phyloP scores from a whole-genome alignment of 495 filamentous ascomycete genomes.

The Penicillium macrosclerotiorum region DNA sequence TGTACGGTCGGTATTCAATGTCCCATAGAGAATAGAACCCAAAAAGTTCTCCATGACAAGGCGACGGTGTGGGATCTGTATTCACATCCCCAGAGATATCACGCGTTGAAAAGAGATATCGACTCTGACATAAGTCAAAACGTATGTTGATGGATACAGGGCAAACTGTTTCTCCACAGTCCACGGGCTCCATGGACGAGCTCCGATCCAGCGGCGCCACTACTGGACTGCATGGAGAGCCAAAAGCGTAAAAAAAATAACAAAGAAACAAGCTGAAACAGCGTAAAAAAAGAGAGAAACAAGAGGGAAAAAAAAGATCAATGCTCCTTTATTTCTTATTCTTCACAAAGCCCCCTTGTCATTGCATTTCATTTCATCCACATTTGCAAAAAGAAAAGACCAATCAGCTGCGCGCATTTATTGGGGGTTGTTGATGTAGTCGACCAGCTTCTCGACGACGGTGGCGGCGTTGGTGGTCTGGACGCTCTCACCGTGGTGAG shows the following conservation, averaged over 20 bases:
- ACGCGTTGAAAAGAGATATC: too few relatives aligned
- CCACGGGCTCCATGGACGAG: too few relatives aligned
- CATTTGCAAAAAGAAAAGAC: not conserved
- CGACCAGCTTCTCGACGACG: conserved; percentile 41
- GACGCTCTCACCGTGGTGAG: conserved; percentile 71
- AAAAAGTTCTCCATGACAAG: conserved; percentile 2
- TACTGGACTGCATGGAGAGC: too few relatives aligned
- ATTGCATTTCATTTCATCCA: conserved; percentile 17
- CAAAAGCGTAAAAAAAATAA: not conserved
- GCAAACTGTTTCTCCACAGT: too few relatives aligned
- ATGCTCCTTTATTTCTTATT: conserved; percentile 27
- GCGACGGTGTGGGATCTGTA: too few relatives aligned
- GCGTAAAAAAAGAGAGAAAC: not conserved
- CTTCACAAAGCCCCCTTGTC: conserved; percentile 20
- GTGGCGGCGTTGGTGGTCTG: conserved; percentile 50
- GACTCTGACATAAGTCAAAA: too few relatives aligned
- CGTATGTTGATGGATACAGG: too few relatives aligned
- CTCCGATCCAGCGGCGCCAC: too few relatives aligned
- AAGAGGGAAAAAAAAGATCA: conserved; percentile 11
- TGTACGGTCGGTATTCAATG: conserved; percentile 7
- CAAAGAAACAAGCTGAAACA: not conserved
- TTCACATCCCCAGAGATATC: too few relatives aligned
- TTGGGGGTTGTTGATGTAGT: conserved; percentile 43
- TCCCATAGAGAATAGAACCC: conserved; percentile 18
- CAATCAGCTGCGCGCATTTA: conserved; percentile 18